These are phyloP conservation scores for Eucalyptus marginata DNA, from an alignment of 345 rosid species.

Conservation along the genomic window DNA sequence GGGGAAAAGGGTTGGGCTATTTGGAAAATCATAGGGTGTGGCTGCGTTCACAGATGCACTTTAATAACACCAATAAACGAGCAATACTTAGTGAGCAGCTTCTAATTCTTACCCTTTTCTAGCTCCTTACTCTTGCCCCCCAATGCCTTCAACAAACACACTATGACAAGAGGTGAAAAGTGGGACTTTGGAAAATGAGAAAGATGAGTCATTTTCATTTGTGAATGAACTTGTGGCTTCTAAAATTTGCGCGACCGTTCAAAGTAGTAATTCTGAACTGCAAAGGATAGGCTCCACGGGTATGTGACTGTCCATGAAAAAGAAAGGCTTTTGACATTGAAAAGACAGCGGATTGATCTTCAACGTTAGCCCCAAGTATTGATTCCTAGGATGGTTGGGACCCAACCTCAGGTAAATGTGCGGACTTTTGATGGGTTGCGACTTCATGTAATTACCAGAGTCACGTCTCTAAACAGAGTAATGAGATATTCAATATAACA, in stretches of 20 bases:
- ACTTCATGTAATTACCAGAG: not conserved
- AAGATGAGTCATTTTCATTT: not conserved
- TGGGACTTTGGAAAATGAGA: not conserved
- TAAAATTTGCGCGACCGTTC: not conserved
- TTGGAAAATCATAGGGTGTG: not conserved
- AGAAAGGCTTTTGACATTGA: not conserved
- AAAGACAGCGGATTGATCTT: not conserved
- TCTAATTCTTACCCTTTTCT: not conserved
- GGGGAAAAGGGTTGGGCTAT: not conserved
- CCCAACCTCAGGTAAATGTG: not conserved
- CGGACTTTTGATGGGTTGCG: not conserved
- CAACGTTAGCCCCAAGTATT: not conserved
- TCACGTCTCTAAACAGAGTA: not conserved
- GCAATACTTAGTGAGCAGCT: not conserved
- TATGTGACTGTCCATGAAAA: not conserved
- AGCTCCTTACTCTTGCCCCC: not conserved
- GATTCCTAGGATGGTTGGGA: not conserved
- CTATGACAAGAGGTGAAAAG: not conserved
- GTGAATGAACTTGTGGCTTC: not conserved
- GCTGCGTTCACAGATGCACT: not conserved
- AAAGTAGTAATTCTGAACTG: not conserved
- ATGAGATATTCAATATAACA: not conserved
- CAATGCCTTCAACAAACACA: not conserved
- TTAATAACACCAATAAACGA: not conserved
- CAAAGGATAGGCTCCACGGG: not conserved